phyloP scores from a whole-genome alignment of 768 basidiomycete species.

The Tylopilus subfusipes region DNA sequence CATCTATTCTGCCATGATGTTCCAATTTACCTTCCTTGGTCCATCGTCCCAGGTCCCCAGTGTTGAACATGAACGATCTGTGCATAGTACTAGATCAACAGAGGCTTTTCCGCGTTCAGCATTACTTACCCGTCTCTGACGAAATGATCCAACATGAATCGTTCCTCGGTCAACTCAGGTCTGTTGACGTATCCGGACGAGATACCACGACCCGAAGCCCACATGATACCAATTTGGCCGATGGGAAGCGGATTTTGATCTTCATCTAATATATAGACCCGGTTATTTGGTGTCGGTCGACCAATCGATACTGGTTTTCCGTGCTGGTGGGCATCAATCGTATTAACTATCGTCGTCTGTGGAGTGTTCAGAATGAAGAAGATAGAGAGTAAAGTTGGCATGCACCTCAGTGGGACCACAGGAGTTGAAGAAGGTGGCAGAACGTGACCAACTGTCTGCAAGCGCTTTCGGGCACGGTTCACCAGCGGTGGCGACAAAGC shows the following conservation, averaged over 20 bases:
- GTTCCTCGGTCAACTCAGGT: not conserved
- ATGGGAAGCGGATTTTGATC: not conserved
- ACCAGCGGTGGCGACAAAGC: not conserved
- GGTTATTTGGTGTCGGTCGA: not conserved
- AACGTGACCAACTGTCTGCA: not conserved
- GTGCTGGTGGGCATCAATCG: not conserved
- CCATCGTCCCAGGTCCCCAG: not conserved
- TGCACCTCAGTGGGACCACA: not conserved
- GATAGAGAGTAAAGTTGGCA: not conserved
- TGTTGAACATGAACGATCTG: not conserved
- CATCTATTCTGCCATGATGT: not conserved
- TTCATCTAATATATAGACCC: not conserved
- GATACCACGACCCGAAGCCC: not conserved
- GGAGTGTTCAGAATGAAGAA: not conserved
- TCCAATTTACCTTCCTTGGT: not conserved
- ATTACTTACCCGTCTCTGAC: not conserved
- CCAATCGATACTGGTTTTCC: not conserved
- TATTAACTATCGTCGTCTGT: not conserved
- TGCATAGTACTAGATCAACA: not conserved
- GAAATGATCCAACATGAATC: not conserved
- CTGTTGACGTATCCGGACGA: not conserved
- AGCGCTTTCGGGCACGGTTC: not conserved
- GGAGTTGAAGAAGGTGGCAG: not conserved
- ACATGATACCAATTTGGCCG: not conserved
- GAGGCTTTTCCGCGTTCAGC: too few relatives aligned